Evolutionary conservation across 495 filamentous ascomycete species (phyloP), one percentile per base, ranked within the genome.

Genomic region (Rhypophila decipiens): DNA sequence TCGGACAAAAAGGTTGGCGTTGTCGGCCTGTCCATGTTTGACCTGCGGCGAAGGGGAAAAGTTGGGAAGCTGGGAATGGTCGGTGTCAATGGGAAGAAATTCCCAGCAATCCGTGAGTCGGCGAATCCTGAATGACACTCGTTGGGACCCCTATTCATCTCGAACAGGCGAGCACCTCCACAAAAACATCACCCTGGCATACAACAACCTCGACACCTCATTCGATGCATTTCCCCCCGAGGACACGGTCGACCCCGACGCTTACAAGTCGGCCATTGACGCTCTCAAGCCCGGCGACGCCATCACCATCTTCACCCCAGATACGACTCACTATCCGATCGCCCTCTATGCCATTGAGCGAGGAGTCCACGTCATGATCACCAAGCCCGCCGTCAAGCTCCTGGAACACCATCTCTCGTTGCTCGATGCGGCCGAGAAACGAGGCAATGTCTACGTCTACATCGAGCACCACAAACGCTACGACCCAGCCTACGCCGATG

Each of bases 401-500:
- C 80, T 96, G 11, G 73, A 71, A 34, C 78, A 96, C 65, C 90
- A 96, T 67, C 73, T 85, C 24, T 63, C 78, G 1, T 82, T 96
- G 11, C 68, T 94, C 35, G 78, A 75, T 23, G 87, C 78, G 13
- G 78, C 87, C 11, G 76, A 80, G 51, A 85, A 86, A 51, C 72
- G 86, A 60, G 79, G 81, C 45, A n/a, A n/a, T n/a, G 88, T 96
- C 39, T 90, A 90, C 63, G 89, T 96, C 49, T 96, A 87, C 71
- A 74, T 96, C 61, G 90, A 96, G 72, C 90, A 96, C 69, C 90
- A 96, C 75, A 96, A 96, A 64, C 87, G 90, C 40, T 96, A 82
- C 66, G 90, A 96, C 63, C 90, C 90, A 1, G 88, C 87, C 0
- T 96, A 96, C 72, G 76, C 85, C 4, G 90, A 96, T 60, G 90